These are phyloP conservation scores for Neurospora tetrasperma DNA, from an alignment of 495 filamentous ascomycete species.

Conservation along the genomic window DNA sequence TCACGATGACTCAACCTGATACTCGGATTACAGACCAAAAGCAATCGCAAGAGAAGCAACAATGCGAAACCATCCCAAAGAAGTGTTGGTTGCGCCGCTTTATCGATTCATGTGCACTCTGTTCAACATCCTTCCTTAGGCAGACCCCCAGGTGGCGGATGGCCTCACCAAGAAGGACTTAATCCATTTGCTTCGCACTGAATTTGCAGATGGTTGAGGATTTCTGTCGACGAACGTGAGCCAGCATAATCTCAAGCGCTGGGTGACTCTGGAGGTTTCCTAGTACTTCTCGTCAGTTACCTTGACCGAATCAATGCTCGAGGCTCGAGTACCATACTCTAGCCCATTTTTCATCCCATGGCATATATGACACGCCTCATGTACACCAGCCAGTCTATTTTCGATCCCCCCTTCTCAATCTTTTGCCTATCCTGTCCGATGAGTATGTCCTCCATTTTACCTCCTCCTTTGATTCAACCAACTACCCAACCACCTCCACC, in stretches of 20 bases:
- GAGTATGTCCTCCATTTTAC: not conserved
- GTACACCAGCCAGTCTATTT: not conserved
- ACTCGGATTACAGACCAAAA: not conserved
- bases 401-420: too few species aligned
- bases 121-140: not conserved
- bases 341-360: not conserved
- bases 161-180: not conserved
- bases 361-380: not conserved
- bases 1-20: not conserved
- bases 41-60: not conserved
- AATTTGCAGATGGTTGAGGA: not conserved
- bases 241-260: not conserved
- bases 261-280: not conserved
- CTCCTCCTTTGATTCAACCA: slow-evolving; percentile 35
- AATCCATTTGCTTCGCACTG: not conserved
- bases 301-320: not conserved
- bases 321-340: not conserved
- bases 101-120: not conserved
- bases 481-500: slow-evolving; percentile 45
- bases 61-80: not conserved
- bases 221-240: not conserved
- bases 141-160: not conserved
- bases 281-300: not conserved
- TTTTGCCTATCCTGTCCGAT: too few species aligned
- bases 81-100: not conserved